Conservation (phyloP, 306 rosid genomes). For the Sechiopsis laciniata region DNA sequence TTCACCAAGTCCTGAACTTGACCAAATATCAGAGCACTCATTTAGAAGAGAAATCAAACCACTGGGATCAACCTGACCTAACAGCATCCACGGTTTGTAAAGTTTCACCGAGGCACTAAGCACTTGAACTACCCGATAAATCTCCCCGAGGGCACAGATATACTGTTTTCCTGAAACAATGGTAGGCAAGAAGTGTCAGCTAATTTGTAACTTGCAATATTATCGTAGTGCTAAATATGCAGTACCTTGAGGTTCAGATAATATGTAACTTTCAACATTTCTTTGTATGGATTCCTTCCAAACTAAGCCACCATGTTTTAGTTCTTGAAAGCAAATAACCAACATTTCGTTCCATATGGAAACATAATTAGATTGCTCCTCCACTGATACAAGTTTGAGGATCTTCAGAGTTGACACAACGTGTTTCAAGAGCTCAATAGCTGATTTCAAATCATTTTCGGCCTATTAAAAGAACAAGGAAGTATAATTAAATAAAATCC, state of each 20-base stretch:
- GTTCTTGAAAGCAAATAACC: constrained; percentile 58
- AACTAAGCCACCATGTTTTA: constrained; percentile 66
- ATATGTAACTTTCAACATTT: constrained; percentile 43
- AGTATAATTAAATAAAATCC: constrained; percentile 30
- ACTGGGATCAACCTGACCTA: constrained; percentile 34
- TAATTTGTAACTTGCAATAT: constrained; percentile 16
- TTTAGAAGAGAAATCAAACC: constrained; percentile 44
- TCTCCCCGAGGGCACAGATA: constrained; percentile 72
- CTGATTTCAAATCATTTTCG: constrained; percentile 53
- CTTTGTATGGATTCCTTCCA: constrained; percentile 61
- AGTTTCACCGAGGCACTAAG: constrained; percentile 59
- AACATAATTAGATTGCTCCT: constrained; percentile 63
- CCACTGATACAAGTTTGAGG: constrained; percentile 55
- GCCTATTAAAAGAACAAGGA: constrained; percentile 49
- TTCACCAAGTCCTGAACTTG: constrained; percentile 67
- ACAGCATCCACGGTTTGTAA: constrained; percentile 66
- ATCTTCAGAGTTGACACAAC: constrained; percentile 47
- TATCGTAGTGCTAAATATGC: constrained; percentile 21
- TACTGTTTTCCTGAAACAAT: constrained; percentile 48
- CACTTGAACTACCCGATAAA: constrained; percentile 66
- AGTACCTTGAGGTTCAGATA: constrained; percentile 64
- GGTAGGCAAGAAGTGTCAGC: constrained; percentile 2
- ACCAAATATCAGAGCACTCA: constrained; percentile 63
- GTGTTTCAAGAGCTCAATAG: constrained; percentile 64
- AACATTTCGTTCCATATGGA: constrained; percentile 58